A percentile compares a stretch with the other conserved stretches of the same genome.
phyloP scores from a whole-genome alignment of 2,329 filamentous ascomycete genomes.

The Neonectria coccinea region DNA sequence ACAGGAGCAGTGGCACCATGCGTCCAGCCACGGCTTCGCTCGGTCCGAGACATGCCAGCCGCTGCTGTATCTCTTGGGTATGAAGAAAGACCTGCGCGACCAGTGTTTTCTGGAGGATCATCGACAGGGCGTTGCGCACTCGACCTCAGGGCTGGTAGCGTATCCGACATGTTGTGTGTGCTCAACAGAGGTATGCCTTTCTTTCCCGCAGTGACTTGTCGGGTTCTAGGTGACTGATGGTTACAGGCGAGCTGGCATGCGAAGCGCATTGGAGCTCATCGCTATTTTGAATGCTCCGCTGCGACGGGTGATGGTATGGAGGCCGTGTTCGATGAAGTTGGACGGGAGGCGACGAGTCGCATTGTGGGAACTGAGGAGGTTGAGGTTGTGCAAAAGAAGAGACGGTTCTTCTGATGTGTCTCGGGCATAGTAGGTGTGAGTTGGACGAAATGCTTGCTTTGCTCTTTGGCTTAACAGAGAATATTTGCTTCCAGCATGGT shows the following conservation, averaged over 20 bases:
- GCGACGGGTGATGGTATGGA: slow-evolving; percentile 51
- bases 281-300: slow-evolving; percentile 53
- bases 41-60: slow-evolving; percentile 35
- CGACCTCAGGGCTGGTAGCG: slow-evolving; percentile 26
- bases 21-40: slow-evolving; percentile 45
- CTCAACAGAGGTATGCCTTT: slow-evolving; percentile 42
- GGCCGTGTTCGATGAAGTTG: slow-evolving; percentile 46
- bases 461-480: neutral
- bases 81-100: slow-evolving; percentile 51
- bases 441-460: neutral
- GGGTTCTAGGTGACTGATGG: slow-evolving; percentile 10
- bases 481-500: no score
- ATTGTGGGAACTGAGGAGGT: slow-evolving; percentile 31
- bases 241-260: slow-evolving; percentile 51
- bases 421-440: neutral
- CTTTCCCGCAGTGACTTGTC: no score
- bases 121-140: slow-evolving; percentile 18
- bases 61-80: slow-evolving; percentile 49
- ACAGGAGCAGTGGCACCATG: slow-evolving; percentile 47
- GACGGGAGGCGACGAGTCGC: slow-evolving; percentile 39
- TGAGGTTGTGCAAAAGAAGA: slow-evolving; percentile 33
- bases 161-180: slow-evolving; percentile 49
- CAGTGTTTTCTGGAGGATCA: slow-evolving; percentile 42
- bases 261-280: slow-evolving; percentile 43
- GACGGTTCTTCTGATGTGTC: slow-evolving; percentile 32